Evolutionary conservation across 192 early-diverging fungal genomes (phyloP), one percentile per base, ranked within the genome.

Genomic region (Coemansia sp.): DNA sequence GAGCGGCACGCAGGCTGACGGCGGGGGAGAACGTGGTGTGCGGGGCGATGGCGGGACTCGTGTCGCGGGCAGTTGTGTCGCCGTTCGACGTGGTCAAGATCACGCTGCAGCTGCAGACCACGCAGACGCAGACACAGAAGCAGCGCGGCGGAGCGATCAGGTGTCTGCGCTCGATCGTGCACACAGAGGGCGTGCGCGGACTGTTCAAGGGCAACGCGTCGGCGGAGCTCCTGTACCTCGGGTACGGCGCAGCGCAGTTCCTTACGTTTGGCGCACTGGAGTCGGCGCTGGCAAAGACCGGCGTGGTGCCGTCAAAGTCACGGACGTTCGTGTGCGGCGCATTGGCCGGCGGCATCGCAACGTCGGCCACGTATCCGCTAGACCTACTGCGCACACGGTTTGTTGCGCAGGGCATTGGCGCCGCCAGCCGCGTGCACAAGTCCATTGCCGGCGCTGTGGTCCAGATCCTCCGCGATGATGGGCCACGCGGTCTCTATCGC

Each of bases 21-120:
- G 16, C 68, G 6, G 39, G 18, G 19, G 77, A 84, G 51, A 84
- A 51, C 60, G 73, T 66, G 13, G 21, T 79, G 7, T 84, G 82
- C 64, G 82, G 82, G 0, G 82, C 77, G 3, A 76, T 71, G 10
- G 82, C 82, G 47, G 82, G 82, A 10, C 67, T 84, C 8, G 61
- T 80, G 6, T 72, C 82, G 4, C 87, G 97, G 15, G 89, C 94
- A 49, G 83, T 94, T 2, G 91, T 96, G 40, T 89, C 97, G 12
- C 97, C 97, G 8, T 81, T 98, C 5, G 97, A 98, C 62, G 95
- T 98, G 7, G 87, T 97, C 65, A 98, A 98, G 77, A 95, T 96
- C 57, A 87, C 93, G 26, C 85, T 92, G 32, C 91, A 77, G 63
- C 82, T 82, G 1, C 51, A 22, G 26, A 26, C 21, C 51, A 15